Evolutionary conservation across 306 rosid species (phyloP).

Genomic region (Quercus agrifolia): DNA sequence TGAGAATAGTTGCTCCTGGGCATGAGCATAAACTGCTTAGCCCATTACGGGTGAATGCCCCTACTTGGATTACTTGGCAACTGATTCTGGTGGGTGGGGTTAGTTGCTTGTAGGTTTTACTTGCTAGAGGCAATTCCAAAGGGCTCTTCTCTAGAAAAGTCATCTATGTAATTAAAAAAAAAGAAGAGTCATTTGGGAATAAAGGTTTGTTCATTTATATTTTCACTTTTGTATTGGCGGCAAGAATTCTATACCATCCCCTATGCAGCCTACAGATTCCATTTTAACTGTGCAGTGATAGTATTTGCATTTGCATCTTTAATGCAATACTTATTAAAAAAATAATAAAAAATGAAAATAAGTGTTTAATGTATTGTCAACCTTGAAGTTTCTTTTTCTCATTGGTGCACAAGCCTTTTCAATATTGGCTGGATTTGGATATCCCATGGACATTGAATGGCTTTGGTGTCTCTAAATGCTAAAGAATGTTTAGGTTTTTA

Average conservation of each 20-base stretch:
- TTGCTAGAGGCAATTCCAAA: too few species aligned
- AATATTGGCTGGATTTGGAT: neutral
- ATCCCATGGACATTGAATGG: neutral
- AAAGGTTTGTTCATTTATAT: slow-evolving; percentile 1
- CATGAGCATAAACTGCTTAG: too few species aligned
- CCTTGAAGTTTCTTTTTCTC: slow-evolving; percentile 1
- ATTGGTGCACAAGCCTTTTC: neutral
- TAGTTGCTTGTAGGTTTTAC: too few species aligned
- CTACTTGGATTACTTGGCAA: too few species aligned
- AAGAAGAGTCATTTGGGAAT: neutral
- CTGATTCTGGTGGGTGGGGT: too few species aligned
- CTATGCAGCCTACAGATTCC: neutral
- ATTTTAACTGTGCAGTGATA: neutral
- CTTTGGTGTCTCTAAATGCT: slow-evolving; percentile 8
- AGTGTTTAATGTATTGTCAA: neutral
- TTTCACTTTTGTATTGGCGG: slow-evolving; percentile 7
- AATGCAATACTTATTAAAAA: neutral
- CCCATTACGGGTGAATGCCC: too few species aligned
- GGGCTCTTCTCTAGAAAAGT: too few species aligned
- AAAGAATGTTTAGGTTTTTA: slow-evolving; percentile 14
- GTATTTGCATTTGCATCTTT: neutral
- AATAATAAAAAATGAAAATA: neutral
- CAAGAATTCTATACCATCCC: neutral
- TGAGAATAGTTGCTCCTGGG: neutral
- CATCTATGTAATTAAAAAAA: too few species aligned